Evolutionary conservation across 768 basidiomycete genomes (phyloP).

Genomic region (Antrodiella citrinella): DNA sequence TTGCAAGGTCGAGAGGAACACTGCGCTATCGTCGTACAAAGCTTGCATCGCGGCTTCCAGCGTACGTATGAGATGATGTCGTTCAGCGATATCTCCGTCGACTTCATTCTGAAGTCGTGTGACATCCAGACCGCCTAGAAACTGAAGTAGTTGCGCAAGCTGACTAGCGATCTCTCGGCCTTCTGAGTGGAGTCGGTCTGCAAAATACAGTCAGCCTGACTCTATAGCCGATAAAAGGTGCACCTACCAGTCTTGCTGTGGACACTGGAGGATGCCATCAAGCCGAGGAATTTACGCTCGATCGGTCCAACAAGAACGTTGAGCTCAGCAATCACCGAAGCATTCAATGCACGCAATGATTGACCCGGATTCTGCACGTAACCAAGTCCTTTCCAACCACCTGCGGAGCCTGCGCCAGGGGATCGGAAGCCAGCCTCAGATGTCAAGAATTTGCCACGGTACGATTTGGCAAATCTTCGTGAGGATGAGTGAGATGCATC

Average conservation of each 20-base stretch:
- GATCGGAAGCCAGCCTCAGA: slow-evolving; percentile 64
- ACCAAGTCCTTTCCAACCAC: slow-evolving; percentile 79
- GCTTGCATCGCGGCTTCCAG: slow-evolving; percentile 67
- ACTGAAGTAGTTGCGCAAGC: background rate
- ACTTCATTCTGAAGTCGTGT: slow-evolving; percentile 29
- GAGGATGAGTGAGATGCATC: background rate
- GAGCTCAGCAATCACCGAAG: slow-evolving; percentile 49
- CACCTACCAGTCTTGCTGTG: background rate
- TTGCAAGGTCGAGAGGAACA: slow-evolving; percentile 47
- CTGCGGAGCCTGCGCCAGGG: slow-evolving; percentile 73
- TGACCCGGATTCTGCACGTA: slow-evolving; percentile 51
- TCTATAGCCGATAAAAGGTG: background rate
- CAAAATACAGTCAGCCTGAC: background rate
- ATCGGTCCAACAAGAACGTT: slow-evolving; percentile 23
- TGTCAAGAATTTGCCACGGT: slow-evolving; percentile 49
- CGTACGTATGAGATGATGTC: slow-evolving; percentile 56
- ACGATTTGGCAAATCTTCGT: slow-evolving; percentile 6
- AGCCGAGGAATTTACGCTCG: background rate
- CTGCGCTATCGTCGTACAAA: slow-evolving; percentile 62
- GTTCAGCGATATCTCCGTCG: slow-evolving; percentile 42
- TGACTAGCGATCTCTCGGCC: background rate
- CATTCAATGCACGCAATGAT: slow-evolving; percentile 30
- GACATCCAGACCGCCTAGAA: background rate
- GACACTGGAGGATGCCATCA: background rate
- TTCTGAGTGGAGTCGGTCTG: background rate